These are phyloP conservation scores for Pythium dissotocum DNA, from an alignment of 352 stramenopile genomes.

Conservation along the genomic window DNA sequence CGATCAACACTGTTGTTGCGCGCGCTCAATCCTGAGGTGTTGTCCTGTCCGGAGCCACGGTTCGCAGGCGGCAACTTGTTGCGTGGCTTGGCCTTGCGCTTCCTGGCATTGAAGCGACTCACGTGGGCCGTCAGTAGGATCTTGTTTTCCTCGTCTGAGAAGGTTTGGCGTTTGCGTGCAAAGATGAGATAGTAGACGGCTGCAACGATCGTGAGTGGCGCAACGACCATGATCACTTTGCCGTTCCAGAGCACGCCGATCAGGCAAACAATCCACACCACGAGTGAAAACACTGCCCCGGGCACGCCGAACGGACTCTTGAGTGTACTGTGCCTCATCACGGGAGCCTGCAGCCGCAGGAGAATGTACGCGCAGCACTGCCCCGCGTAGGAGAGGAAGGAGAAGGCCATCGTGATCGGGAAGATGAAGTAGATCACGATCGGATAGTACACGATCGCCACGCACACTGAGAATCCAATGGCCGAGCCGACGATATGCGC, in stretches of 20 bases:
- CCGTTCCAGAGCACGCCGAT: slow-evolving; percentile 13
- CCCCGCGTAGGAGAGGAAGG: slow-evolving; percentile 25
- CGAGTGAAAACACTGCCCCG: slow-evolving; percentile 17
- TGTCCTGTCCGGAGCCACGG: slow-evolving; percentile 9
- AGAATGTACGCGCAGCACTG: slow-evolving; percentile 28
- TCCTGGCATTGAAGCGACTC: slow-evolving; percentile 17
- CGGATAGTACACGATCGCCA: slow-evolving; percentile 4
- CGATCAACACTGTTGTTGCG: slow-evolving; percentile 6
- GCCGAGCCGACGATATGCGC: slow-evolving; percentile 7
- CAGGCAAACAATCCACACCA: slow-evolving; percentile 18
- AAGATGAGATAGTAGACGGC: slow-evolving; percentile 24
- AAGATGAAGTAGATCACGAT: slow-evolving; percentile 14
- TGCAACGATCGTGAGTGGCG: slow-evolving; percentile 1
- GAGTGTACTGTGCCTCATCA: slow-evolving; percentile 19
- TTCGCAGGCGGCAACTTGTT: background rate
- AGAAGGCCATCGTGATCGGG: slow-evolving; percentile 12
- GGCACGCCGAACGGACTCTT: slow-evolving; percentile 23
- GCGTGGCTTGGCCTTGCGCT: slow-evolving; percentile 17
- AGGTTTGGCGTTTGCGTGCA: slow-evolving; percentile 23
- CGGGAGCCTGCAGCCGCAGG: slow-evolving; percentile 10
- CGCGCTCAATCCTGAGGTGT: slow-evolving; percentile 2
- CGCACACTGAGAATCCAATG: slow-evolving; percentile 13
- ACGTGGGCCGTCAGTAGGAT: slow-evolving; percentile 28
- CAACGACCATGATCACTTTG: slow-evolving; percentile 11
- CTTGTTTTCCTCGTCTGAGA: slow-evolving; percentile 31